phyloP scores from a whole-genome alignment of 176 grass and related monocot species.

The Zizania latifolia region DNA sequence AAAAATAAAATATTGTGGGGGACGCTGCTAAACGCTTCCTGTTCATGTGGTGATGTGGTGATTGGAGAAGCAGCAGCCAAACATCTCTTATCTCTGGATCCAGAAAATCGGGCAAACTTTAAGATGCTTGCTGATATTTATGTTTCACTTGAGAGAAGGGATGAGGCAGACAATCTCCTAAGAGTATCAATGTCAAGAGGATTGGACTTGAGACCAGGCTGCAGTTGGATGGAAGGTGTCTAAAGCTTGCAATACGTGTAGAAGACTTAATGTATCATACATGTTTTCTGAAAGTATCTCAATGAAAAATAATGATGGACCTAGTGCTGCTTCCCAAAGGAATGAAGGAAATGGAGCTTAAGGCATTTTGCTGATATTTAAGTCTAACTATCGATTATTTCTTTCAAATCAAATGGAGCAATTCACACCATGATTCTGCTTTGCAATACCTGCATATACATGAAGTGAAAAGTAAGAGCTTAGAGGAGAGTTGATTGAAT shows the following conservation, averaged over 20 bases:
- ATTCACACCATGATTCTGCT: slow-evolving; percentile 61
- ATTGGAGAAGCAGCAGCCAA: slow-evolving; percentile 57
- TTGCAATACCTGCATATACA: slow-evolving; percentile 66
- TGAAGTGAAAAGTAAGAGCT: slow-evolving; percentile 10
- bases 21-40: slow-evolving; percentile 53
- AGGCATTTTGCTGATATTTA: slow-evolving; percentile 7
- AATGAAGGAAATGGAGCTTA: slow-evolving; percentile 29
- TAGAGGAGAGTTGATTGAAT: background rate
- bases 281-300: background rate
- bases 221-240: slow-evolving; percentile 53
- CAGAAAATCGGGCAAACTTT: slow-evolving; percentile 54
- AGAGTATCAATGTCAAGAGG: slow-evolving; percentile 27
- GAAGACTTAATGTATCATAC: slow-evolving; percentile 18
- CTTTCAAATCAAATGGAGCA: slow-evolving; percentile 50
- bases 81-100: slow-evolving; percentile 51
- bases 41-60: slow-evolving; percentile 35
- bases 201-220: slow-evolving; percentile 43
- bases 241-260: slow-evolving; percentile 27
- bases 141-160: slow-evolving; percentile 60
- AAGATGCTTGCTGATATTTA: slow-evolving; percentile 81
- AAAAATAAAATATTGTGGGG: slow-evolving; percentile 44
- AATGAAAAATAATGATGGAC: slow-evolving; percentile 15
- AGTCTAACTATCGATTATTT: slow-evolving; percentile 21
- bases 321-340: slow-evolving; percentile 16
- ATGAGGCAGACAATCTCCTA: slow-evolving; percentile 31